Evolutionary conservation across 2,329 filamentous ascomycete genomes (phyloP), one percentile per base, ranked within the genome.

Genomic region (Akanthomyces dipterigenus): DNA sequence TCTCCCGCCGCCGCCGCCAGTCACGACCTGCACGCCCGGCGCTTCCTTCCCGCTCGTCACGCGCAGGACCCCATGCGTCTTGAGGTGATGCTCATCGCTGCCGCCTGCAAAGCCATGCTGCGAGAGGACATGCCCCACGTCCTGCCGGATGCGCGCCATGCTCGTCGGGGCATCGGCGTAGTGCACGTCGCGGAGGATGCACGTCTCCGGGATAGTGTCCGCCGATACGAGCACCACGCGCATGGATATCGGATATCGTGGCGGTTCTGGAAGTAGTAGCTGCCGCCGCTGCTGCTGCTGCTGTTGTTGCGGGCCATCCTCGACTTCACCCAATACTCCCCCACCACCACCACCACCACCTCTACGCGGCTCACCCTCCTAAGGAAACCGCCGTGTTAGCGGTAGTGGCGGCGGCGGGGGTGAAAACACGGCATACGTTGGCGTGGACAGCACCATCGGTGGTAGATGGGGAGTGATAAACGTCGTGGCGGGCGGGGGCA

Each of bases 401-500:
- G 11, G 34, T 12, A 36, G 34, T 16, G 36, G 36, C 5, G 36
- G 36, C 3, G 31, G 31, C 31, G 31, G 31, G 5, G 31, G 31
- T 9, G 36, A 3, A 9, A 49, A 28, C 8, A 60, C 49, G 40
- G 28, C n/a, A 16, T 46, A 60, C 16, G 55, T 31, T 24, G 48
- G 36, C 4, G 36, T 12, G 3, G 22, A n/a, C 14, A 31, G 14
- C 4, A 34, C 56, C 3, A 26, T 18, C 31, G 45, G 5, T 26
- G 26, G 49, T 20, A 4, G n/a, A 48, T n/a, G 42, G 18, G 20
- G 5, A 34, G 28, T 49, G 5, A 54, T n/a, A 18, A 26, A 49
- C 42, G 31, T 60, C 63, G 48, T 69, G 64, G 34, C 62, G 56
- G 11, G 62, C 62, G 9, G 61, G 53, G 31, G 65, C 63, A 45